Percentiles rank a stretch among this genome's conserved stretches.
phyloP scores from a whole-genome alignment of 2,329 filamentous ascomycete genomes.

The Alternaria gaisen region DNA sequence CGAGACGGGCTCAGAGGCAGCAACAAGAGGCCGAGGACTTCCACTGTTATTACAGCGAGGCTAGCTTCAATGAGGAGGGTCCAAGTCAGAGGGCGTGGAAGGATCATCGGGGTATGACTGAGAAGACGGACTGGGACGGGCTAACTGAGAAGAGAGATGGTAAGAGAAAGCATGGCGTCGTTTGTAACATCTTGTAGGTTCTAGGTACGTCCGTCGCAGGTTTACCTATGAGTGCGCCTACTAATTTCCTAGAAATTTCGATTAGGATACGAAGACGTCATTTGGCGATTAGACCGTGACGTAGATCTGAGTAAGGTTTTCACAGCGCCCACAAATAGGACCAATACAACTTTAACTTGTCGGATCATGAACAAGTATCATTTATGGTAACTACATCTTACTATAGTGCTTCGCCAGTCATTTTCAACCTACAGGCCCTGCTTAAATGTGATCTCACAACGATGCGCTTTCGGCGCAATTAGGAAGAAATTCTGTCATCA shows the following conservation, averaged over 20 bases:
- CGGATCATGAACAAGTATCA: background rate
- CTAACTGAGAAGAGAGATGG: background rate
- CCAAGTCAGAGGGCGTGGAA: background rate
- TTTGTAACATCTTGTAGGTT: background rate
- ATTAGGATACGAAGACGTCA: background rate
- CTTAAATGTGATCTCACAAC: slow-evolving; percentile 50
- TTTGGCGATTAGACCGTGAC: background rate
- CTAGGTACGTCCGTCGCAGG: accelerated
- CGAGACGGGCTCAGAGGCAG: too few relatives aligned
- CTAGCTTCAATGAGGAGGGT: background rate
- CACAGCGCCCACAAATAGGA: background rate
- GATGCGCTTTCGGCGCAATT: slow-evolving; percentile 54
- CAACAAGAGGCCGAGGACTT: background rate
- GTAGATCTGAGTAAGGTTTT: background rate
- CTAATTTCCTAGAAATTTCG: background rate
- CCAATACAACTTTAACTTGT: background rate
- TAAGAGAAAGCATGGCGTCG: background rate
- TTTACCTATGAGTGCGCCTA: background rate
- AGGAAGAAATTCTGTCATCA: slow-evolving; percentile 52
- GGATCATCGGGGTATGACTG: background rate
- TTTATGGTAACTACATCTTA: background rate
- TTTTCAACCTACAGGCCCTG: background rate
- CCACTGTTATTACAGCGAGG: background rate
- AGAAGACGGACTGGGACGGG: background rate
- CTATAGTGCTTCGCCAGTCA: background rate